Percentiles rank a stretch among this genome's conserved stretches.
phyloP scores from a whole-genome alignment of 495 filamentous ascomycete species.

The Cladorrhinum samala region DNA sequence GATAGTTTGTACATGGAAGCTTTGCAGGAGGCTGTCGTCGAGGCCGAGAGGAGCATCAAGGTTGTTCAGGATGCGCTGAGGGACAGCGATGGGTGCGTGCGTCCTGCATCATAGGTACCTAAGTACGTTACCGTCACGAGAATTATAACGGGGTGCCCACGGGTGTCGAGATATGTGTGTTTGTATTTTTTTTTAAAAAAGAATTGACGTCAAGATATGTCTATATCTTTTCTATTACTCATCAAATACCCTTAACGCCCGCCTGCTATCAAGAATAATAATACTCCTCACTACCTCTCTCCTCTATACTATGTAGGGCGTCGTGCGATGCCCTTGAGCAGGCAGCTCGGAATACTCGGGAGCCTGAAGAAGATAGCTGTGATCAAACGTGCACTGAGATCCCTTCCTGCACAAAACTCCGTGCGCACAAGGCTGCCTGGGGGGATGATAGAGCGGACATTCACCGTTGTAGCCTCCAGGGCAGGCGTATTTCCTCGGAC shows the following conservation, averaged over 20 bases:
- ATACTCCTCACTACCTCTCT: too few species aligned
- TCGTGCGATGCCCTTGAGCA: neutral
- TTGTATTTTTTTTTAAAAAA: too few species aligned
- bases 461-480: neutral
- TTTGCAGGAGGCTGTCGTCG: neutral
- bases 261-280: too few species aligned
- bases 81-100: neutral
- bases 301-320: neutral
- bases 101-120: too few species aligned
- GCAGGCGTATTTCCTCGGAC: neutral
- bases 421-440: neutral
- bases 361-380: neutral
- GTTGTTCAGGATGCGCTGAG: neutral
- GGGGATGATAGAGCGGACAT: neutral
- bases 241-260: too few species aligned
- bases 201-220: too few species aligned
- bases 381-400: neutral
- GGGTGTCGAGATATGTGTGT: too few species aligned
- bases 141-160: too few species aligned
- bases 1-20: neutral
- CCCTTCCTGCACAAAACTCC: neutral
- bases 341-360: neutral
- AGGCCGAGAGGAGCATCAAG: neutral
- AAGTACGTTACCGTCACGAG: too few species aligned
- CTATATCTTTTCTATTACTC: too few species aligned